Evolutionary conservation across 495 filamentous ascomycete genomes (phyloP).

Genomic region (Xylaria cubensis): DNA sequence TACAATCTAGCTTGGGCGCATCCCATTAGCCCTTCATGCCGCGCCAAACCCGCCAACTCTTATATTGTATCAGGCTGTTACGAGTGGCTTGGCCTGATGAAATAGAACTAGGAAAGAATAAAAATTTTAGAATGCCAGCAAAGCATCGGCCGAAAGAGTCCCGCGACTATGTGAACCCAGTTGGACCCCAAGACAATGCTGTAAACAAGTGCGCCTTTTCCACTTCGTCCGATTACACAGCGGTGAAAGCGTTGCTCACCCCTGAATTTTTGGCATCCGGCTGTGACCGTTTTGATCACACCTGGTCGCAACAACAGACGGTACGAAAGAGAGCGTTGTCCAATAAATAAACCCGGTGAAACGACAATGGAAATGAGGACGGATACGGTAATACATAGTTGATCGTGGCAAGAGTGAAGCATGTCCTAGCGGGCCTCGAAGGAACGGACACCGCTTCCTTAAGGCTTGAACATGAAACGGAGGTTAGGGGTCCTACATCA

Average conservation of each 20-base stretch:
- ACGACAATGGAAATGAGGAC: constrained; percentile 18
- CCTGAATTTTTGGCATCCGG: constrained; percentile 7
- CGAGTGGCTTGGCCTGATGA: background rate
- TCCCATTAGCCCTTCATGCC: constrained; percentile 22
- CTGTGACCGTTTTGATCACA: background rate
- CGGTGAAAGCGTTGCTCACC: constrained; percentile 16
- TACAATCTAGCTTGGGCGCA: constrained; percentile 40
- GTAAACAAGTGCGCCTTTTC: constrained; percentile 25
- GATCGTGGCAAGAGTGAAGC: background rate
- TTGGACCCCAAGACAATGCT: constrained; percentile 13
- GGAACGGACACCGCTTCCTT: background rate
- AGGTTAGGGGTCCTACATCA: constrained; percentile 68
- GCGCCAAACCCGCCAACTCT: background rate
- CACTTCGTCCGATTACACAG: constrained; percentile 13
- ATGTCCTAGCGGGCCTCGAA: background rate
- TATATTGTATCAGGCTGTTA: constrained; percentile 26
- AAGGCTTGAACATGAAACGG: background rate
- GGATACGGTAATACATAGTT: constrained; percentile 7
- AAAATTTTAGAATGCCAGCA: background rate
- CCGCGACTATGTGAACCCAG: constrained; percentile 15
- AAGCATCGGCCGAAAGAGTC: background rate
- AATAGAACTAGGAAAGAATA: constrained; percentile 8
- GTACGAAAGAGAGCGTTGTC: background rate
- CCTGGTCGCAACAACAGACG: background rate
- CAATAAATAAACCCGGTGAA: constrained; percentile 1